Evolutionary conservation across 129 eudicot genomes (phyloP).

Genomic region (Lonicera japonica): DNA sequence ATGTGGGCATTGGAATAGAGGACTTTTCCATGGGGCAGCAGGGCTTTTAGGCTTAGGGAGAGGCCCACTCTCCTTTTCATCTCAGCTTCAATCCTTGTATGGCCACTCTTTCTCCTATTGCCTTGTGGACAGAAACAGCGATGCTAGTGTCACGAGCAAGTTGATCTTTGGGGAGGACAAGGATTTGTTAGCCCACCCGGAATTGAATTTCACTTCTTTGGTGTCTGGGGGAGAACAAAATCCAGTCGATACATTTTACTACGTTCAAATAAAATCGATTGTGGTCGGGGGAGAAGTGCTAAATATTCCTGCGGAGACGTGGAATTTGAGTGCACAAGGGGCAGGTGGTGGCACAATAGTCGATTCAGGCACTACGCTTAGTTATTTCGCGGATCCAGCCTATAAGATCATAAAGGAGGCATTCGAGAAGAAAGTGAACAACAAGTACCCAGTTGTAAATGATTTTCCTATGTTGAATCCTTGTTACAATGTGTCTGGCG

Average conservation of each 20-base stretch:
- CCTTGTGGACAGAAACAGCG: constrained; percentile 69
- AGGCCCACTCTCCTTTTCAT: constrained; percentile 82
- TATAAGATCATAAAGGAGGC: constrained; percentile 62
- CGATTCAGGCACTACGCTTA: constrained; percentile 87
- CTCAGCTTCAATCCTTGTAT: constrained; percentile 66
- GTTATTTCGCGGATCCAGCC: constrained; percentile 81
- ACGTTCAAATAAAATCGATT: constrained; percentile 62
- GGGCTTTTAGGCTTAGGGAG: constrained; percentile 85
- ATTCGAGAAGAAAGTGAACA: constrained; percentile 44
- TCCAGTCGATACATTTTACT: constrained; percentile 69
- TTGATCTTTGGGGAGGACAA: constrained; percentile 85
- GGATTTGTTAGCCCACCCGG: constrained; percentile 40
- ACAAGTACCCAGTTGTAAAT: constrained; percentile 47
- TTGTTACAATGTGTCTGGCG: constrained; percentile 89
- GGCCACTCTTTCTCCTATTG: constrained; percentile 93
- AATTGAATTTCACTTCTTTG: constrained; percentile 67
- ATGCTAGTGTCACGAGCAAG: constrained; percentile 81
- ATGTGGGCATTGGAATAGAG: constrained; percentile 97
- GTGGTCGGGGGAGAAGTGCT: constrained; percentile 63
- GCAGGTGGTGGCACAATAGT: constrained; percentile 88
- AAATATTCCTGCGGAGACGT: constrained; percentile 59
- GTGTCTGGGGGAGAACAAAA: constrained; percentile 39
- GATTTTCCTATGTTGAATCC: constrained; percentile 76
- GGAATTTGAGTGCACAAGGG: constrained; percentile 64
- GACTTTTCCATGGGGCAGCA: constrained; percentile 89